Conservation (phyloP, 176 grass and related monocot genomes). For the Dactylis glomerata region DNA sequence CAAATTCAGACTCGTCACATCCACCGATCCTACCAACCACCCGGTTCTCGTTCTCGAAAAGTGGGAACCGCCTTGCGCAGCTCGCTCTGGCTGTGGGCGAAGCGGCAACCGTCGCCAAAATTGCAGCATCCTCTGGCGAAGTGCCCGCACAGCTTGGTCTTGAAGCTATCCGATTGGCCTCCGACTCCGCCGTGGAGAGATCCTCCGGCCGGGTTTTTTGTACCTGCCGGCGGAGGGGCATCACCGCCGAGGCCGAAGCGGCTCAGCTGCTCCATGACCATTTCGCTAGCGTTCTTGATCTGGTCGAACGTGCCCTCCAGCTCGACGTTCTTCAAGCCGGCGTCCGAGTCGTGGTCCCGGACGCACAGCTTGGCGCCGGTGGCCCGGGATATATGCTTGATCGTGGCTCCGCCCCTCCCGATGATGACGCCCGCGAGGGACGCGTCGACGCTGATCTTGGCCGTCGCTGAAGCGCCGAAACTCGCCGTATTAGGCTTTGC, state of each 20-base stretch:
- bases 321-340: slow-evolving; percentile 77
- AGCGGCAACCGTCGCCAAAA: slow-evolving; percentile 61
- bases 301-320: slow-evolving; percentile 86
- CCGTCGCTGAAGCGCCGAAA: slow-evolving; percentile 72
- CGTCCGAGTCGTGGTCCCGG: slow-evolving; percentile 65
- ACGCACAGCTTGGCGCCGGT: slow-evolving; percentile 65
- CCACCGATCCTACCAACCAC: slow-evolving; percentile 15
- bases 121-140: slow-evolving; percentile 57
- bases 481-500: slow-evolving; percentile 22
- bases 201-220: slow-evolving; percentile 20
- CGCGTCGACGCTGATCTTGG: slow-evolving; percentile 74
- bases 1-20: neutral
- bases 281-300: slow-evolving; percentile 68
- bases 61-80: slow-evolving; percentile 38
- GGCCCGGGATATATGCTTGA: slow-evolving; percentile 68
- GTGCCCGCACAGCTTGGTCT: slow-evolving; percentile 79
- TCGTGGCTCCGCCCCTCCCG: slow-evolving; percentile 65
- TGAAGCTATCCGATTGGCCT: slow-evolving; percentile 43
- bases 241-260: slow-evolving; percentile 37
- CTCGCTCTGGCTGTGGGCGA: slow-evolving; percentile 59
- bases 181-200: slow-evolving; percentile 10
- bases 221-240: neutral
- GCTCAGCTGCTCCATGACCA: slow-evolving; percentile 71
- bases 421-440: slow-evolving; percentile 74
- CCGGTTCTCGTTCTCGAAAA: slow-evolving; percentile 1